Percentiles rank a stretch among this genome's conserved stretches.
Conservation (phyloP, 2,329 filamentous ascomycete genomes). For the Aspergillus spinulosporus region DNA sequence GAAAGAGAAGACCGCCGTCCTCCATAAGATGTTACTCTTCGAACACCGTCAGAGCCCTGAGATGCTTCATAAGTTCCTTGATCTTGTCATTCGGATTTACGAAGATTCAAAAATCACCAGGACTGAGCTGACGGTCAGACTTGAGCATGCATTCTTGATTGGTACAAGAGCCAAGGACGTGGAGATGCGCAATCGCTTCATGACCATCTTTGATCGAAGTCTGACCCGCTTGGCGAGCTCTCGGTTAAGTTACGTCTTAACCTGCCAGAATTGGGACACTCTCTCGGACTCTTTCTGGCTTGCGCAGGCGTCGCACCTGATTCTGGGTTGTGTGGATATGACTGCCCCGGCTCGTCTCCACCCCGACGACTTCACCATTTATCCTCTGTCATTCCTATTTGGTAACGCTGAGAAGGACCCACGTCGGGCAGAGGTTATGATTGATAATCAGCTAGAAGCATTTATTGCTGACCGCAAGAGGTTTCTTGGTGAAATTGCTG, state of each 20-base stretch:
- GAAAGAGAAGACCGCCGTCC: conserved; percentile 96
- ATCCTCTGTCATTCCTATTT: conserved; percentile 72
- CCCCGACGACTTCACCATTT: conserved; percentile 76
- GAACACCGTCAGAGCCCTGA: conserved; percentile 80
- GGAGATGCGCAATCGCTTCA: conserved; percentile 94
- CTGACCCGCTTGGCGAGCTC: conserved; percentile 89
- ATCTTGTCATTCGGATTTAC: conserved; percentile 96
- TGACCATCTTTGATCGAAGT: conserved; percentile 93
- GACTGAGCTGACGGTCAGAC: conserved; percentile 91
- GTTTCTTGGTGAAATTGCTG: conserved; percentile 81
- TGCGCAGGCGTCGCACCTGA: conserved; percentile 86
- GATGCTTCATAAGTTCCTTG: conserved; percentile 87
- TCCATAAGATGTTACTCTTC: conserved; percentile 99
- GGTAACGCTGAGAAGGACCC: conserved; percentile 71
- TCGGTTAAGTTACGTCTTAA: conserved; percentile 83
- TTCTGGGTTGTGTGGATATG: conserved; percentile 88
- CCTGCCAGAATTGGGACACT: conserved; percentile 95
- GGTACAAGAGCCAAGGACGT: conserved; percentile 91
- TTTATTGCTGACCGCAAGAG: conserved; percentile 75
- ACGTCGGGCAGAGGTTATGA: conserved; percentile 63
- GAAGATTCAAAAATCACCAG: conserved; percentile 94
- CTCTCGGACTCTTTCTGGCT: conserved; percentile 96
- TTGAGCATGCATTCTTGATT: conserved; percentile 98
- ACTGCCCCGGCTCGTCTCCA: conserved; percentile 76
- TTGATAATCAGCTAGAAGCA: conserved; percentile 78